phyloP scores from a whole-genome alignment of 345 rosid species.

The Citrus sp. region DNA sequence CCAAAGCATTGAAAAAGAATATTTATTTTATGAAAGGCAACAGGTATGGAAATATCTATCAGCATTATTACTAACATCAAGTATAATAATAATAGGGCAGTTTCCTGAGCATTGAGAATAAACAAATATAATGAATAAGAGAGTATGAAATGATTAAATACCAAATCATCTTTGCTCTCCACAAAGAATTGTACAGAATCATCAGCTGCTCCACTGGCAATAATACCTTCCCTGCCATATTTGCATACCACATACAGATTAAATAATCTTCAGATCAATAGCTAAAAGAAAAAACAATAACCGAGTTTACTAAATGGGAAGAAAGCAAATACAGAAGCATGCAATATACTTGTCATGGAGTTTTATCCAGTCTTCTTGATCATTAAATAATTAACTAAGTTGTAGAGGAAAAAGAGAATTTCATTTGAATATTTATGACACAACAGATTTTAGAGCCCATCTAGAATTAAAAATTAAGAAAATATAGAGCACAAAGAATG shows the following conservation, averaged over 20 bases:
- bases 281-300: not conserved
- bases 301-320: not conserved
- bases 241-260: not conserved
- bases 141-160: constrained; percentile 20
- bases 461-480: not conserved
- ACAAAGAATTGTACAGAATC: constrained; percentile 73
- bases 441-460: not conserved
- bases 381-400: not conserved
- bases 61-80: not conserved
- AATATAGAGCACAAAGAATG: not conserved
- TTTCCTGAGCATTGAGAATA: not conserved
- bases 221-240: constrained; percentile 64
- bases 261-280: constrained; percentile 1
- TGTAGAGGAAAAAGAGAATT: not conserved
- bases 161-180: constrained; percentile 63
- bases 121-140: not conserved
- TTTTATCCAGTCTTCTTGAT: not conserved
- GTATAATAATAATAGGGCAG: not conserved
- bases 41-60: not conserved
- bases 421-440: not conserved
- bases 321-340: not conserved
- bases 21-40: not conserved
- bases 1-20: not conserved
- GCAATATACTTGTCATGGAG: not conserved
- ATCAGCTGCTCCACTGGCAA: constrained; percentile 95